These are phyloP conservation scores for Brassica cretica DNA, from an alignment of 345 rosid genomes.

Conservation along the genomic window DNA sequence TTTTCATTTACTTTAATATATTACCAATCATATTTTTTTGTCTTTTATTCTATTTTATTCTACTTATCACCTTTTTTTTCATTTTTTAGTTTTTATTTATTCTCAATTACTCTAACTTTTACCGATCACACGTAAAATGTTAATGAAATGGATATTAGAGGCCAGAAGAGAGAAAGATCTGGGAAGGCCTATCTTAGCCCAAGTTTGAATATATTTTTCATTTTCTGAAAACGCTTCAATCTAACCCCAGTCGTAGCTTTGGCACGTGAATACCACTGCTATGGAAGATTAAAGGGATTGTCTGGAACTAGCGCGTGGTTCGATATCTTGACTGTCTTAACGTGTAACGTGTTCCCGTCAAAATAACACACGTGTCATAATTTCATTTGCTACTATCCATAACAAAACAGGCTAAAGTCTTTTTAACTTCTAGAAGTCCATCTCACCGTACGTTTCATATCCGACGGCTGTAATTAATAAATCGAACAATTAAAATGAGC, in stretches of 20 bases:
- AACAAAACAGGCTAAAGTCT: constrained; percentile 28
- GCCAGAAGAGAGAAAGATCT: not conserved
- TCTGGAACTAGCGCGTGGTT: not conserved
- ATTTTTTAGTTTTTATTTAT: too few species aligned
- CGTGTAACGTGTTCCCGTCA: constrained; percentile 19
- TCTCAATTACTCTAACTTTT: too few species aligned
- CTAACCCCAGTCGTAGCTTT: not conserved
- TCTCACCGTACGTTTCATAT: constrained; percentile 23
- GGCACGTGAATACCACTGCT: constrained; percentile 3
- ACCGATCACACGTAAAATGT: not conserved
- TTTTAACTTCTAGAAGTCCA: constrained; percentile 16
- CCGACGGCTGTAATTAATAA: constrained; percentile 22
- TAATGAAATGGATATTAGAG: not conserved
- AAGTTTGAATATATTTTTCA: not conserved
- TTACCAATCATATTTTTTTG: too few species aligned
- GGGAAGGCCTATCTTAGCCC: not conserved
- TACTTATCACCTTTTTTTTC: too few species aligned
- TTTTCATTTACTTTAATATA: too few species aligned
- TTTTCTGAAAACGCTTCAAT: not conserved
- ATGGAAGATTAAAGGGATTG: not conserved
- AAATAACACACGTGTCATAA: not conserved
- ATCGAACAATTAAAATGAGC: not conserved
- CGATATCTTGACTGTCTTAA: not conserved
- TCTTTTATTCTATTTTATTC: too few species aligned
- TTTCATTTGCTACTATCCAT: not conserved